Evolutionary conservation across 1,284 basidiomycete species (phyloP).

Genomic region (Ganoderma meredithae): DNA sequence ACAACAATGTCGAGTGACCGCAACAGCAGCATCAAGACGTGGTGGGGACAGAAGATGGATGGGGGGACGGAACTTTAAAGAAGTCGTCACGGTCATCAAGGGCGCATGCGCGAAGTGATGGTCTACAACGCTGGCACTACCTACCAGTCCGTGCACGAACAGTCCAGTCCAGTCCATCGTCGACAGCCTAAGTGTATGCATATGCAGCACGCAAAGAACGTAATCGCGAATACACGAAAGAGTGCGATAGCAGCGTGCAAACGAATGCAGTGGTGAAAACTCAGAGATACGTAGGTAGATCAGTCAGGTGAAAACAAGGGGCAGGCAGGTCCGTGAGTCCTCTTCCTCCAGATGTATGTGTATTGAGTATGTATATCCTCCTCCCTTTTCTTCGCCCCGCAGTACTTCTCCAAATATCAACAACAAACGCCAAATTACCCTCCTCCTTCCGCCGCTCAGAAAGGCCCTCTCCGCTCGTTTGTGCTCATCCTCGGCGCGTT

Average conservation of each 20-base stretch:
- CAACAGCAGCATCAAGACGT: neutral
- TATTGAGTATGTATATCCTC: conserved; percentile 20
- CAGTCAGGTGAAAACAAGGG: conserved; percentile 3
- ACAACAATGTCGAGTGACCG: neutral
- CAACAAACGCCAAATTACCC: conserved; percentile 1
- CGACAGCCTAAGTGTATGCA: neutral
- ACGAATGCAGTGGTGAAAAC: conserved; percentile 12
- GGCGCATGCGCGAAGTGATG: neutral
- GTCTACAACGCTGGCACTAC: conserved; percentile 11
- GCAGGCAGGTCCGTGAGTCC: conserved; percentile 30
- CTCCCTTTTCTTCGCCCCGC: conserved; percentile 8
- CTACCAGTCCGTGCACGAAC: neutral
- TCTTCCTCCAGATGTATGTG: conserved; percentile 13
- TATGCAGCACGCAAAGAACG: neutral
- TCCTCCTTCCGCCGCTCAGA: conserved; percentile 13
- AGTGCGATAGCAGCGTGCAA: conserved; percentile 28
- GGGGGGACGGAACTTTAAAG: neutral
- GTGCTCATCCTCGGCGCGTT: conserved; percentile 32
- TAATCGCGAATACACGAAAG: conserved; percentile 2
- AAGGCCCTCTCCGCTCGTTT: conserved; percentile 29
- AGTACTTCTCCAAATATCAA: conserved; percentile 14
- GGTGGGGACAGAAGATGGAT: neutral
- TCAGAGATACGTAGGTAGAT: conserved; percentile 26
- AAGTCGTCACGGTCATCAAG: conserved; percentile 6
- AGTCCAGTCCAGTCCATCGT: conserved; percentile 5